A percentile compares a stretch with the other conserved stretches of the same genome.
phyloP scores from a whole-genome alignment of 2,329 filamentous ascomycete genomes.

The Diaporthe sp. region DNA sequence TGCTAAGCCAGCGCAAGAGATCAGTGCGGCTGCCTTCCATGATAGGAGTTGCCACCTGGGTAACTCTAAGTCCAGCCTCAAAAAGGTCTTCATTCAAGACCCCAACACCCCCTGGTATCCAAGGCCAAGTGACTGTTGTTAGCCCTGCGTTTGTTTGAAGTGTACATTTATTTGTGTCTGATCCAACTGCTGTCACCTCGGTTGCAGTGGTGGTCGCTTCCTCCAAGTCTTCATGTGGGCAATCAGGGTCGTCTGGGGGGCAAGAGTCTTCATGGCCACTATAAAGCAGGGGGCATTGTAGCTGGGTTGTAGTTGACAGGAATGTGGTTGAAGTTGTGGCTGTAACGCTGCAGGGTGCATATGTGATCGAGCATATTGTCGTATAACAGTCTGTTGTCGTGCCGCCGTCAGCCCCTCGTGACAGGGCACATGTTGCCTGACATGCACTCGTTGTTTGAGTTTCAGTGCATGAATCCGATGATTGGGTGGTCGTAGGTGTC shows the following conservation, averaged over 20 bases:
- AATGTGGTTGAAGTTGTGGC: not conserved
- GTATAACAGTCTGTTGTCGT: not conserved
- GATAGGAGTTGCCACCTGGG: not conserved
- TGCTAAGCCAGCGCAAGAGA: not conserved
- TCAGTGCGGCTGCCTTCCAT: not conserved
- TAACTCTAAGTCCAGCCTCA: not conserved
- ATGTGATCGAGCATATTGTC: not conserved
- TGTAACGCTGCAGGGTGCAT: not conserved
- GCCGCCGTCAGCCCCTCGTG: not conserved
- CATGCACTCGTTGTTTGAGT: not conserved
- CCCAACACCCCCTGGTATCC: not conserved
- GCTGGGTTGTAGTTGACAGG: not conserved
- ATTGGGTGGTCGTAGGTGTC: not conserved
- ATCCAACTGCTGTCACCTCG: not conserved
- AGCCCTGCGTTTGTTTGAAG: not conserved
- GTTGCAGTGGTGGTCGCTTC: not conserved
- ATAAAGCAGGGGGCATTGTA: not conserved
- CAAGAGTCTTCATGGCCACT: not conserved
- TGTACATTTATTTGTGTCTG: not conserved
- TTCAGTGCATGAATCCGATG: not conserved
- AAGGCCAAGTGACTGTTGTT: not conserved
- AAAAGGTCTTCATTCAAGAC: not conserved
- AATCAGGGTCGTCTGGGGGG: not conserved
- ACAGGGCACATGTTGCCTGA: not conserved
- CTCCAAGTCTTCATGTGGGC: not conserved